These are phyloP conservation scores for Lyophyllum semitale DNA, from an alignment of 768 basidiomycete species.

Conservation along the genomic window DNA sequence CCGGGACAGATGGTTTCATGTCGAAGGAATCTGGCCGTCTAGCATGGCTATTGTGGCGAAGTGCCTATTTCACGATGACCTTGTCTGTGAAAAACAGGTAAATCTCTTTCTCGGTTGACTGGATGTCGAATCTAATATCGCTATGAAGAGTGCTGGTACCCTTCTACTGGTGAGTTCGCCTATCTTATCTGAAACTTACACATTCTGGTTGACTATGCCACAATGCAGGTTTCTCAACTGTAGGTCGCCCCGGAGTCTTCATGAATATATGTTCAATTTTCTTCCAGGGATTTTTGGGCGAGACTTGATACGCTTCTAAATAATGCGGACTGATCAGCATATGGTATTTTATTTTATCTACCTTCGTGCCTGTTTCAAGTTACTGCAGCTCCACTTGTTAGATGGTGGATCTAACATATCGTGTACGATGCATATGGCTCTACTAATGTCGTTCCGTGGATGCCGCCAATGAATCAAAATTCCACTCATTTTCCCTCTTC, in stretches of 20 bases:
- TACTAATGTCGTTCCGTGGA: too few relatives aligned
- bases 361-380: not conserved
- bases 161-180: constrained; percentile 12
- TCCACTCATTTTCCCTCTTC: too few relatives aligned
- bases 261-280: not conserved
- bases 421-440: too few relatives aligned
- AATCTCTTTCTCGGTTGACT: constrained; percentile 20
- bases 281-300: constrained; percentile 30
- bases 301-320: constrained; percentile 69
- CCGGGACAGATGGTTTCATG: constrained; percentile 49
- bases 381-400: not conserved
- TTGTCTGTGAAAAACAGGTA: constrained; percentile 73
- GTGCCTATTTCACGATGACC: constrained; percentile 80
- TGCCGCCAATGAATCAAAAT: too few relatives aligned
- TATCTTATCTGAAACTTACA: not conserved
- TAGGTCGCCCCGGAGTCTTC: not conserved
- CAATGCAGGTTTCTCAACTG: constrained; percentile 12
- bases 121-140: not conserved
- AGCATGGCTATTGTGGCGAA: constrained; percentile 81
- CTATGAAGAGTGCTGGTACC: constrained; percentile 10
- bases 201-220: not conserved
- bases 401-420: too few relatives aligned
- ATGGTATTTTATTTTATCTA: not conserved
- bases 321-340: not conserved
- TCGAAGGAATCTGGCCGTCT: constrained; percentile 64